phyloP scores from a whole-genome alignment of 371 early-diverging fungal species.

The Lichtheimia ornata region DNA sequence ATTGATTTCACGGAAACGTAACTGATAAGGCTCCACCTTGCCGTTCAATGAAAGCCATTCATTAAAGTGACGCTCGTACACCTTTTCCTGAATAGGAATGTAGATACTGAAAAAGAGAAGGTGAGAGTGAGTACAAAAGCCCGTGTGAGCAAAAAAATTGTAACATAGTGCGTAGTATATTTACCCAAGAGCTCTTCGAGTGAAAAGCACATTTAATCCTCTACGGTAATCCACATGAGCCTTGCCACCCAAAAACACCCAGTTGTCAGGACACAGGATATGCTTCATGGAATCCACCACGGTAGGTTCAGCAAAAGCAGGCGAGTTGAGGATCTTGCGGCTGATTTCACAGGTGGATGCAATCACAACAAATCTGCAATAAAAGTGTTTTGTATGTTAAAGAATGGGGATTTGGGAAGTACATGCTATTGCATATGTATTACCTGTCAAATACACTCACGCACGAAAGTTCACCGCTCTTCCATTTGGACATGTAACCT shows the following conservation, averaged over 20 bases:
- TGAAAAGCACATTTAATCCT: slow-evolving; percentile 53
- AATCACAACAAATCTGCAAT: slow-evolving; percentile 51
- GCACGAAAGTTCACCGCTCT: slow-evolving; percentile 56
- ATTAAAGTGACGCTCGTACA: slow-evolving; percentile 45
- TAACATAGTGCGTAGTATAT: not conserved
- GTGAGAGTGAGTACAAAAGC: too few relatives aligned
- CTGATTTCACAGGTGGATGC: slow-evolving; percentile 55
- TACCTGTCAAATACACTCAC: slow-evolving; percentile 58
- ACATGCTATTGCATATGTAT: not conserved
- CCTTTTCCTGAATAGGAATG: slow-evolving; percentile 49
- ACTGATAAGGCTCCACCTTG: slow-evolving; percentile 38
- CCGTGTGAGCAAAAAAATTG: not conserved
- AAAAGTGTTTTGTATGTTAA: slow-evolving; percentile 11
- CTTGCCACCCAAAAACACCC: slow-evolving; percentile 55
- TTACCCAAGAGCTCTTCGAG: slow-evolving; percentile 53
- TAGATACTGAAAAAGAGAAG: slow-evolving; percentile 29
- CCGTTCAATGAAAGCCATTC: slow-evolving; percentile 49
- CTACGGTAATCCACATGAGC: slow-evolving; percentile 52
- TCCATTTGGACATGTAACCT: slow-evolving; percentile 57
- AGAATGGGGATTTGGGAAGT: slow-evolving; percentile 2
- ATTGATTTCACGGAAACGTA: slow-evolving; percentile 54
- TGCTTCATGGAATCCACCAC: slow-evolving; percentile 54
- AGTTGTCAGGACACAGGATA: slow-evolving; percentile 51
- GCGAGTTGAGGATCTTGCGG: slow-evolving; percentile 52
- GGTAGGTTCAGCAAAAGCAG: slow-evolving; percentile 45